phyloP scores from a whole-genome alignment of 352 stramenopile species.

The Phytophthora podocarpi region DNA sequence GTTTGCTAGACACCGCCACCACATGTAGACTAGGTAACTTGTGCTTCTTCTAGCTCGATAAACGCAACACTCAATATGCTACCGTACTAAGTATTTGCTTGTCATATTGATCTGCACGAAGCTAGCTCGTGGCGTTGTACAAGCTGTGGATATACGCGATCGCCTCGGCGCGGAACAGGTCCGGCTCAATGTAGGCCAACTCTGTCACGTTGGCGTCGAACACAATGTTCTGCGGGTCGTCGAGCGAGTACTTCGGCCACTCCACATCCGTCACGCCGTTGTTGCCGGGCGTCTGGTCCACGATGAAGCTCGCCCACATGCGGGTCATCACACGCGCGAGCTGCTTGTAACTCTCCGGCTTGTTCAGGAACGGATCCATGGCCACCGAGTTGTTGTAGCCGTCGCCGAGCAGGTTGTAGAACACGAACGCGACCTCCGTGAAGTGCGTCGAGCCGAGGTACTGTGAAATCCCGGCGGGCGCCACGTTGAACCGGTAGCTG shows the following conservation, averaged over 20 bases:
- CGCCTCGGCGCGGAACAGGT: conserved; percentile 33
- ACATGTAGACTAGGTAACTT: too few relatives aligned
- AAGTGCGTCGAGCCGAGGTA: conserved; percentile 31
- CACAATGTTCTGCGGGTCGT: conserved; percentile 34
- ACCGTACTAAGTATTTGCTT: too few relatives aligned
- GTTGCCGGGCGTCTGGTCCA: conserved; percentile 26
- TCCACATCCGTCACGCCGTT: conserved; percentile 20
- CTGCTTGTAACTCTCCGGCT: conserved; percentile 20
- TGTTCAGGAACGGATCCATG: conserved; percentile 26
- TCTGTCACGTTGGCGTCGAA: conserved; percentile 37
- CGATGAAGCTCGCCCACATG: conserved; percentile 43
- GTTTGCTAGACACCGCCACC: too few relatives aligned
- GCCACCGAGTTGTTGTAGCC: conserved; percentile 32
- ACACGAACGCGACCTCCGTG: conserved; percentile 34
- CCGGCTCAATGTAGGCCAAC: conserved; percentile 32
- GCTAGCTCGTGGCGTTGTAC: conserved; percentile 28
- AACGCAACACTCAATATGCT: conserved; percentile 9
- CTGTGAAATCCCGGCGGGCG: conserved; percentile 13
- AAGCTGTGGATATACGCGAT: conserved; percentile 32
- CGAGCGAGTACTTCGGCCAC: conserved; percentile 33
- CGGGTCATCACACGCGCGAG: conserved; percentile 32
- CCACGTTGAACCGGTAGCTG: conserved; percentile 39
- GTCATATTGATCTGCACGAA: not conserved
- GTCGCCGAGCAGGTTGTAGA: conserved; percentile 35
- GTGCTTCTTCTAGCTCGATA: too few relatives aligned